A percentile compares a stretch with the other conserved stretches of the same genome.
These are phyloP conservation scores for Trichoderma asperellum DNA, from an alignment of 2,329 filamentous ascomycete genomes.

Conservation along the genomic window DNA sequence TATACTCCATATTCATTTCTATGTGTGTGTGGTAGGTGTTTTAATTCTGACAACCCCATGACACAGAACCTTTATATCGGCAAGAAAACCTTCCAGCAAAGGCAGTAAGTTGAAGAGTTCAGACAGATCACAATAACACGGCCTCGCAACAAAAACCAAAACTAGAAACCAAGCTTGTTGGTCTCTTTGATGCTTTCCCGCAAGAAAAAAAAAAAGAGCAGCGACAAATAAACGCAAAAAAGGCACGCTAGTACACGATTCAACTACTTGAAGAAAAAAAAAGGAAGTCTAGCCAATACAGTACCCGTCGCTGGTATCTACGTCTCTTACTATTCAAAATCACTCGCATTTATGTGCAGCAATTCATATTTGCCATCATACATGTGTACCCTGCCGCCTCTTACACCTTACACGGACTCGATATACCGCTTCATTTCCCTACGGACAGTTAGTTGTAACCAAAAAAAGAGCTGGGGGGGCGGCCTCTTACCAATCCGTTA, in stretches of 20 bases:
- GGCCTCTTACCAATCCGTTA: slow-evolving; percentile 85
- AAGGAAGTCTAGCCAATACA: not conserved
- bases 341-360: slow-evolving; percentile 31
- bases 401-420: slow-evolving; percentile 62
- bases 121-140: not conserved
- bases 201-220: not conserved
- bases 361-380: not conserved
- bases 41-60: slow-evolving; percentile 8
- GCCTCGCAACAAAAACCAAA: not conserved
- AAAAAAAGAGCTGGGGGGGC: not conserved
- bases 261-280: not conserved
- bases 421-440: slow-evolving; percentile 81
- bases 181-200: not conserved
- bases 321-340: slow-evolving; percentile 19
- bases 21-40: slow-evolving; percentile 2
- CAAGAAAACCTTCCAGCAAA: slow-evolving; percentile 35
- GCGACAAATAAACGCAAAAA: not conserved
- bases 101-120: not conserved
- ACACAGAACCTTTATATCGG: slow-evolving; percentile 42
- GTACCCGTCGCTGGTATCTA: slow-evolving; percentile 18
- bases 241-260: slow-evolving; percentile 1
- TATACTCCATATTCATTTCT: not conserved
- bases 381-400: not conserved
- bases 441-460: slow-evolving; percentile 31
- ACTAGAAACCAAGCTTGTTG: not conserved